These are phyloP conservation scores for Salvia splendens DNA, from an alignment of 257 asterid species.

Conservation along the genomic window DNA sequence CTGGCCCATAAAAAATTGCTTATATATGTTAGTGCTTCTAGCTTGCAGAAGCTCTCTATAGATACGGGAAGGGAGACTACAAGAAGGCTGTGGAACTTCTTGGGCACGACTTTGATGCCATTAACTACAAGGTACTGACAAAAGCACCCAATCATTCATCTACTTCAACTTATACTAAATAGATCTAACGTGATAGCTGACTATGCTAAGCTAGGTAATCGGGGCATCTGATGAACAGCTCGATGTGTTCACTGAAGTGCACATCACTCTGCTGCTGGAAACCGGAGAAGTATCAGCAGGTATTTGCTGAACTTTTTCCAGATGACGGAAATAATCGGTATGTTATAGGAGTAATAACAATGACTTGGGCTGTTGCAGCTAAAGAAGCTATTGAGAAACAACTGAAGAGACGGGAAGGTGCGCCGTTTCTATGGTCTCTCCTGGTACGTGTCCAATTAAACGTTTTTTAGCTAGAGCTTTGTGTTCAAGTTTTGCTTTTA, in stretches of 20 bases:
- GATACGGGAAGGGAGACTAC: conserved; percentile 70
- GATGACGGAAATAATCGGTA: not conserved
- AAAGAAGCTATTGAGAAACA: conserved; percentile 66
- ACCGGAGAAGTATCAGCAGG: conserved; percentile 61
- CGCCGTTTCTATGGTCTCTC: conserved; percentile 83
- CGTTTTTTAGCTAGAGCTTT: not conserved
- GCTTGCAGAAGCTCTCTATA: conserved; percentile 81
- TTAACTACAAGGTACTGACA: conserved; percentile 60
- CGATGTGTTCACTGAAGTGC: conserved; percentile 78
- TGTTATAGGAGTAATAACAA: conserved; percentile 9
- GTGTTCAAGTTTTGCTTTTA: not conserved
- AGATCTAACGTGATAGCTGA: conserved; percentile 9
- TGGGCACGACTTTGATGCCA: conserved; percentile 61
- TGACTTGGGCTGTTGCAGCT: conserved; percentile 46
- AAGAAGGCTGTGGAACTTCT: conserved; percentile 61
- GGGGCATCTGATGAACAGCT: conserved; percentile 98
- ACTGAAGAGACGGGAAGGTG: conserved; percentile 67
- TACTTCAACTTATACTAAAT: not conserved
- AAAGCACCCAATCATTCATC: conserved; percentile 3
- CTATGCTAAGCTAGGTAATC: conserved; percentile 54
- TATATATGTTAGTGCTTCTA: conserved; percentile 38
- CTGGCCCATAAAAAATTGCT: not conserved
- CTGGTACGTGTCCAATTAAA: conserved; percentile 45
- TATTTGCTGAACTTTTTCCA: conserved; percentile 23
- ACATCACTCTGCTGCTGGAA: conserved; percentile 58